Base-by-base conservation (phyloP, 2,329 filamentous ascomycete genomes). In the Phaeosphaeria sp. region DNA sequence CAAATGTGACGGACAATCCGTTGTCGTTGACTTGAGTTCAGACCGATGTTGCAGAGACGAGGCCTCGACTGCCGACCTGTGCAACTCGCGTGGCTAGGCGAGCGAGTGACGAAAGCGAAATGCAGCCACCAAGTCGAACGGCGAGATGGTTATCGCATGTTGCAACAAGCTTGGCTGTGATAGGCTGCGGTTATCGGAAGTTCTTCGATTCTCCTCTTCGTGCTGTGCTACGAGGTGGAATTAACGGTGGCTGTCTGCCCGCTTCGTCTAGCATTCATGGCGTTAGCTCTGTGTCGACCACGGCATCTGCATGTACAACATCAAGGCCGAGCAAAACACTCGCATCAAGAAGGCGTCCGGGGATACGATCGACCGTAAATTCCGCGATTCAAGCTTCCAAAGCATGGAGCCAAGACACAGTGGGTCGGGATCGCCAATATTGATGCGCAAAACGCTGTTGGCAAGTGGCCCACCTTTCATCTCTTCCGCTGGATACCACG, bases 151-250 rank as follows among this genome's bases (percentile, higher is more conserved):
- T 55, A 63, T 50, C 53, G 36, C 36, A 44, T 39, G 43, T 50
- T 51, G 45, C 52, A 27, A 49, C 47, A 40, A 44, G 18, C 24
- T 45, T 6, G 30, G 11, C 30, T 13, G 30, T 36, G 11, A 46
- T 55, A 30, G 40, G 45, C 39, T 30, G 25, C 22, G 20, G 48
- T 46, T 48, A 40, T 45, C 52, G 50, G 48, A 36, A 59, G 51
- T 49, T 49, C 50, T 44, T 60, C 55, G 57, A 63, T 55, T 63
- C 42, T 47, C 48, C 43, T 61, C 57, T 42, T 36, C 56, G 45
- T 24, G 48, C 36, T 43, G 53, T 53, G 52, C 51, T 54, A 43
- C 52, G 49, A 50, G 33, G 45, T 44, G 42, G 52, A 46, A 22
- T 54, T 53, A 48, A 46, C 33, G 20, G 36, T 57, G 20, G 9